phyloP scores from a whole-genome alignment of 2,329 filamentous ascomycete genomes.

The Onygenales sp. region DNA sequence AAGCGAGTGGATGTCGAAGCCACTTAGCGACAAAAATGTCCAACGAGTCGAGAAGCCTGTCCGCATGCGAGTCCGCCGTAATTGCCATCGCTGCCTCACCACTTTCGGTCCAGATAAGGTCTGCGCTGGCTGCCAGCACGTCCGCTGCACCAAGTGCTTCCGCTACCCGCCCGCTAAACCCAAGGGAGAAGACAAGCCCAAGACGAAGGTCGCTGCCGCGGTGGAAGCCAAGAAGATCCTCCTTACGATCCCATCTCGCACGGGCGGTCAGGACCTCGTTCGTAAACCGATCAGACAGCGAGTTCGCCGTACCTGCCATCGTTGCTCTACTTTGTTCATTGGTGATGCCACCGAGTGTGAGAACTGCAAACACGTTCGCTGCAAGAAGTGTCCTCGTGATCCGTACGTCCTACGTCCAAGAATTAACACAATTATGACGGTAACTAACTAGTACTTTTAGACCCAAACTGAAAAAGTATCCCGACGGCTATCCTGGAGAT shows the following conservation, averaged over 20 bases:
- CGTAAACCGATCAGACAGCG: constrained; percentile 64
- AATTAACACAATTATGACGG: background rate
- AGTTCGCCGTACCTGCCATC: constrained; percentile 66
- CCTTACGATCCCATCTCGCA: constrained; percentile 50
- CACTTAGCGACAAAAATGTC: constrained; percentile 22
- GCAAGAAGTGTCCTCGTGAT: constrained; percentile 70
- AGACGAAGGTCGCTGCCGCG: constrained; percentile 14
- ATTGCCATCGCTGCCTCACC: constrained; percentile 71
- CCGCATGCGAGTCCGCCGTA: constrained; percentile 41
- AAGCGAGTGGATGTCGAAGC: constrained; percentile 30
- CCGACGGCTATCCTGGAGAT: constrained; percentile 37
- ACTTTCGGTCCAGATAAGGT: constrained; percentile 63
- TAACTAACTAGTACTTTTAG: constrained; percentile 16
- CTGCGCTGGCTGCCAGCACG: constrained; percentile 69
- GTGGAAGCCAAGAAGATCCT: constrained; percentile 32
- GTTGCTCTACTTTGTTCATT: constrained; percentile 56
- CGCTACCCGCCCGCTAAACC: constrained; percentile 62
- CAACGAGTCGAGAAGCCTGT: constrained; percentile 37
- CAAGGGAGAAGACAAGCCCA: constrained; percentile 46
- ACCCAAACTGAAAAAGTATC: constrained; percentile 33
- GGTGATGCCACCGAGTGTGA: constrained; percentile 53
- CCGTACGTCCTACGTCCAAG: constrained; percentile 48
- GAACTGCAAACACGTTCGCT: constrained; percentile 62
- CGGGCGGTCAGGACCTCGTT: constrained; percentile 60
- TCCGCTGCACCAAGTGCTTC: constrained; percentile 69